Percentiles rank a stretch among this genome's conserved stretches.
phyloP scores from a whole-genome alignment of 352 stramenopile genomes.

The Aphanomyces invadans region DNA sequence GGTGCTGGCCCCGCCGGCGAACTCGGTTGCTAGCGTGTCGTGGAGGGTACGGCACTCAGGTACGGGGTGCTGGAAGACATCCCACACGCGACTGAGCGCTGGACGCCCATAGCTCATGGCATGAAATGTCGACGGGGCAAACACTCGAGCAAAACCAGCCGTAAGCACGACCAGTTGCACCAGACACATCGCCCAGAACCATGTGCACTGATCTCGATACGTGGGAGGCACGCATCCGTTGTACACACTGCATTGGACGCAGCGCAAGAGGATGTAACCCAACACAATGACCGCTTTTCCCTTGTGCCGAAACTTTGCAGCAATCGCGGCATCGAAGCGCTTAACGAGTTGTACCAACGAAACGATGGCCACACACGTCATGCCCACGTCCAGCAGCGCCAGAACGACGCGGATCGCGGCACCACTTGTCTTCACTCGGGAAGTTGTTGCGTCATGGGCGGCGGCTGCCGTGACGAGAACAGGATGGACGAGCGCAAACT shows the following conservation, averaged over 20 bases:
- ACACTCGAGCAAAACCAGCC: not conserved
- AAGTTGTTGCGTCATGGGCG: not conserved
- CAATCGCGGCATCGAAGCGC: not conserved
- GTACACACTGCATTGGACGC: not conserved
- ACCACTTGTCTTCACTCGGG: not conserved
- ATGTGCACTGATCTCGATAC: not conserved
- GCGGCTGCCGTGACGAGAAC: not conserved
- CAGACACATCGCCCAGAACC: not conserved
- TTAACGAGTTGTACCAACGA: not conserved
- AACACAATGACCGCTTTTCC: not conserved
- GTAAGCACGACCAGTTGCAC: not conserved
- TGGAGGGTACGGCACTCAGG: not conserved
- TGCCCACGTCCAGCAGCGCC: not conserved
- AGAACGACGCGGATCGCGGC: not conserved
- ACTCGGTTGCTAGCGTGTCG: not conserved
- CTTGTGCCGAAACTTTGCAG: not conserved
- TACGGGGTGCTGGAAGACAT: not conserved
- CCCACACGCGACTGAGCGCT: not conserved
- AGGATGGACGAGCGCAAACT: not conserved
- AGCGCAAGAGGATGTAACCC: not conserved
- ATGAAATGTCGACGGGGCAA: not conserved
- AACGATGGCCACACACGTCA: not conserved
- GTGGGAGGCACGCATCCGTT: not conserved
- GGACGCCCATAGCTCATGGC: not conserved
- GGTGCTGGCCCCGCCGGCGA: not conserved